These are phyloP conservation scores for Suillus plorans DNA, from an alignment of 768 basidiomycete species.

Conservation along the genomic window DNA sequence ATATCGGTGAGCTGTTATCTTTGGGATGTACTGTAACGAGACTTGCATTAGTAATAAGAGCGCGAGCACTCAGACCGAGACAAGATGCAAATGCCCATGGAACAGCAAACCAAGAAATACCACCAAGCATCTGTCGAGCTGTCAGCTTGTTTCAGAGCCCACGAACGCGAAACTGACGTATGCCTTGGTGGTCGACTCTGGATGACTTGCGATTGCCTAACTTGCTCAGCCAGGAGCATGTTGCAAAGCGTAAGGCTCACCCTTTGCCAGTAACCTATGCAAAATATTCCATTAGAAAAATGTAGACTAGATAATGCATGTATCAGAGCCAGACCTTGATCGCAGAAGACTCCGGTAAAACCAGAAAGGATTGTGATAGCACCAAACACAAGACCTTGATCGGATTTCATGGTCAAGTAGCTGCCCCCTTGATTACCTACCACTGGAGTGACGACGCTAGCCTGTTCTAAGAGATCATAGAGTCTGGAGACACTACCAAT, in stretches of 20 bases:
- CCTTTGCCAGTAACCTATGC: conserved; percentile 52
- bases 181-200: conserved; percentile 49
- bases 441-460: conserved; percentile 46
- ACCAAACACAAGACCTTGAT: conserved; percentile 44
- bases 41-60: conserved; percentile 32
- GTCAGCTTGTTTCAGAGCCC: background rate
- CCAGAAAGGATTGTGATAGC: conserved; percentile 39
- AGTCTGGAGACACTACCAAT: conserved; percentile 40
- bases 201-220: conserved; percentile 51
- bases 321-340: conserved; percentile 38
- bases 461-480: conserved; percentile 48
- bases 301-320: background rate
- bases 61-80: conserved; percentile 44
- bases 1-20: background rate
- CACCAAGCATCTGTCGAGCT: conserved; percentile 47
- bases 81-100: conserved; percentile 51
- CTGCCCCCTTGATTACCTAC: conserved; percentile 49
- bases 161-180: conserved; percentile 34
- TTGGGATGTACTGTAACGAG: background rate
- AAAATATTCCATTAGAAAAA: conserved; percentile 9
- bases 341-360: conserved; percentile 49
- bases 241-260: conserved; percentile 18
- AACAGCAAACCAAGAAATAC: conserved; percentile 57
- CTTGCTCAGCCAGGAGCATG: background rate
- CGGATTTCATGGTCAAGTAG: conserved; percentile 58